A percentile compares a stretch with the other conserved stretches of the same genome.
These are phyloP conservation scores for Geranium incanum DNA, from an alignment of 441 rosid species.

Conservation along the genomic window DNA sequence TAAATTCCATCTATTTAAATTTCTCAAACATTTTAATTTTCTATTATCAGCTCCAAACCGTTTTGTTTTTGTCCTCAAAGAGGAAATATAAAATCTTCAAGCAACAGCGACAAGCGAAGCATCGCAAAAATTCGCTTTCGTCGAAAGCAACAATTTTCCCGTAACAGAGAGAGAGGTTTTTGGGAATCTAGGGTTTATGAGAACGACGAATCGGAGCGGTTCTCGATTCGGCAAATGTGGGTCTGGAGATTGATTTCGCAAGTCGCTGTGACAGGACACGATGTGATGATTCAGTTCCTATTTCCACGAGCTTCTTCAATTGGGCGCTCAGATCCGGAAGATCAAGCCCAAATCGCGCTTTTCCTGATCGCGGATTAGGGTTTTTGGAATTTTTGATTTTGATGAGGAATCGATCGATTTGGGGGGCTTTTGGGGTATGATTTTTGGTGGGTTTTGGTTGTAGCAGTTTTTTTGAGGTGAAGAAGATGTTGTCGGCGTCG, in stretches of 20 bases:
- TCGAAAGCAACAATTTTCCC: neutral
- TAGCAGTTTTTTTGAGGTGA: neutral
- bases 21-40: too few species aligned
- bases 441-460: neutral
- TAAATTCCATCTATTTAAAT: neutral
- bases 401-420: neutral
- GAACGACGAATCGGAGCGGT: neutral
- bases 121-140: neutral
- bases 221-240: neutral
- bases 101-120: too few species aligned
- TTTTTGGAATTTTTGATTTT: neutral
- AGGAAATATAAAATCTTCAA: neutral
- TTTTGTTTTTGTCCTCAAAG: neutral
- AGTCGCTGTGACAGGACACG: neutral
- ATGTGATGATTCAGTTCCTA: neutral
- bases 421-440: neutral
- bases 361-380: neutral
- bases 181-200: constrained; percentile 4
- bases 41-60: neutral
- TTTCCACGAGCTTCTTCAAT: constrained; percentile 1
- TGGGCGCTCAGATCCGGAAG: neutral
- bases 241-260: neutral
- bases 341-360: neutral
- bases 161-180: neutral
- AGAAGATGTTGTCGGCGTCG: neutral